Evolutionary conservation across 164 flowering plant species (phyloP).

Genomic region (Cinnamomum chago): DNA sequence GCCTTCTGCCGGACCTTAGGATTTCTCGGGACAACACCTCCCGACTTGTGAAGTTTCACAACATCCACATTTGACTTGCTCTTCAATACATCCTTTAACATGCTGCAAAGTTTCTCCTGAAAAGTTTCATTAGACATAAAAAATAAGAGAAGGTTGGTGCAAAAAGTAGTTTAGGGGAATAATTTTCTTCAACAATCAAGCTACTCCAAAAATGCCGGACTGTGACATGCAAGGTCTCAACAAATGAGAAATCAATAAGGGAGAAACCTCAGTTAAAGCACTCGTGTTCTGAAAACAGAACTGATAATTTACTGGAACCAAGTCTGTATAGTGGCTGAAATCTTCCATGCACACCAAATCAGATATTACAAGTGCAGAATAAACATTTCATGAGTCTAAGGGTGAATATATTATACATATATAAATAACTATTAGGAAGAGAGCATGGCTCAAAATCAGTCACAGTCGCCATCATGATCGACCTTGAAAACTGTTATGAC

Average conservation of each 20-base stretch:
- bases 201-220: neutral
- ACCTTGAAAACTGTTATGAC: no score
- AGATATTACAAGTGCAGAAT: neutral
- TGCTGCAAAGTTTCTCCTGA: slow-evolving; percentile 95
- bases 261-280: neutral
- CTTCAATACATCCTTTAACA: slow-evolving; percentile 79
- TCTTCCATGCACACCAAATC: neutral
- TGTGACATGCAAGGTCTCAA: neutral
- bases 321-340: neutral
- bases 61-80: slow-evolving; percentile 81
- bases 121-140: neutral
- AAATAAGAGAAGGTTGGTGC: neutral
- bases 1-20: slow-evolving; percentile 67
- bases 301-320: neutral
- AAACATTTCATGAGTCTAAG: neutral
- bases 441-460: no score
- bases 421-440: no score
- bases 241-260: neutral
- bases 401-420: neutral
- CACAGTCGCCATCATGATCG: no score
- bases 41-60: slow-evolving; percentile 95
- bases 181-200: neutral
- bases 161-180: neutral
- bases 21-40: slow-evolving; percentile 89
- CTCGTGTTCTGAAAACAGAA: neutral